These are phyloP conservation scores for Ophiostoma sp. DNA, from an alignment of 2,329 filamentous ascomycete genomes.

Conservation along the genomic window DNA sequence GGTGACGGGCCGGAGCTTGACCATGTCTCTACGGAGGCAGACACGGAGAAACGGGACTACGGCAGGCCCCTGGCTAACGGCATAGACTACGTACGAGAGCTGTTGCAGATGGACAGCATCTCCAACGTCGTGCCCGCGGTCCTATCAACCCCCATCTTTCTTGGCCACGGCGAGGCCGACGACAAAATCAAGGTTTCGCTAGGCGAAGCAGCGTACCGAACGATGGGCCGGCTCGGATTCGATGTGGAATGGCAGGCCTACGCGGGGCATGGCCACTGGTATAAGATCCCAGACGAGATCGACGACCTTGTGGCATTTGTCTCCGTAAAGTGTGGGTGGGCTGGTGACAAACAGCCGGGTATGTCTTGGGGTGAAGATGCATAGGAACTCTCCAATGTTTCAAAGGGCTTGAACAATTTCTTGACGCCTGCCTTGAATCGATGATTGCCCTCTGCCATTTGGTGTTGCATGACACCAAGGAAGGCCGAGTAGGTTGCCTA, in stretches of 20 bases:
- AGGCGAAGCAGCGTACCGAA: constrained; percentile 32
- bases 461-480: too few species aligned
- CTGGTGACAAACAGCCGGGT: neutral
- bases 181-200: constrained; percentile 34
- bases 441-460: too few species aligned
- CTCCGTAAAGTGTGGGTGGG: constrained; percentile 7
- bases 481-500: too few species aligned
- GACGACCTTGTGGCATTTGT: constrained; percentile 37
- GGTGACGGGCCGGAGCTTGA: too few species aligned
- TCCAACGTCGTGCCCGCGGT: constrained; percentile 22
- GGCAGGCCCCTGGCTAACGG: neutral
- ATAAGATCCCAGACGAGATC: constrained; percentile 44
- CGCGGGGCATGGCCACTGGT: constrained; percentile 42
- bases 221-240: constrained; percentile 33
- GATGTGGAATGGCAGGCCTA: constrained; percentile 39
- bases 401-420: too few species aligned
- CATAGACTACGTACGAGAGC: constrained; percentile 11
- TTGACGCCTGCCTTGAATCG: too few species aligned
- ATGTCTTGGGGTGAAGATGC: neutral
- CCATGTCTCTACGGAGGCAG: too few species aligned
- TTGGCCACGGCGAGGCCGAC: constrained; percentile 41
- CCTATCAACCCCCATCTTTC: constrained; percentile 37
- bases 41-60: too few species aligned
- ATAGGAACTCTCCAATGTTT: neutral
- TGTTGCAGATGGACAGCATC: constrained; percentile 10